Base-by-base conservation (phyloP, 2,329 filamentous ascomycete genomes). In the Alternaria consortialis region DNA sequence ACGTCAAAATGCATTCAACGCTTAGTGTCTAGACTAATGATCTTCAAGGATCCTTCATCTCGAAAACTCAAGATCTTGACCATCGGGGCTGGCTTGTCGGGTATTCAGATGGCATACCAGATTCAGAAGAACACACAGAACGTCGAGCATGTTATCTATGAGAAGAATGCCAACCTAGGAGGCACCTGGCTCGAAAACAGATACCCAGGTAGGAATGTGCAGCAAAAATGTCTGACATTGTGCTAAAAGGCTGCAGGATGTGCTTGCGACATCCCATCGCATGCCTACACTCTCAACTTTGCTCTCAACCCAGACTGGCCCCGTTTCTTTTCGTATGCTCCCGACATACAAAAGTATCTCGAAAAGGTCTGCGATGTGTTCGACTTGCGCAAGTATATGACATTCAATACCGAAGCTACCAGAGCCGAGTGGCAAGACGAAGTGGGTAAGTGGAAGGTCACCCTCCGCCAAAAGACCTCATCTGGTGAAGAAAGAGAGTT, bases 361-460 rank as follows among this genome's bases (percentile, higher is more conserved):
- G 70, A 81, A 56, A 83, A 82, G 63, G 81, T 86, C 15, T 82
- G 80, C 64, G 75, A 84, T 5, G 79, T 77, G 0, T 85, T 84
- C 58, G 82, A 80, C 43, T 74, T 86, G 4, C 77, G 81, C 43
- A 84, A 85, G 62, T 84, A 84, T 70, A 85, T 86, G 82, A 82
- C 72, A 2, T 85, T 86, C 74, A 81, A 83, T 56, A 83, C 80
- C 8, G 77, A 84, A 63, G 79, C 85, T 12, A 71, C 79, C 1
- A 80, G 81, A 4, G 80, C 80, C 20, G 80, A 81, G 51, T 86
- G 84, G 84, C 74, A 84, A 51, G 83, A 85, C 20, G 76, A 82
- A 2, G 71, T 69, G 4, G 84, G 83, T 5, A 76, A 83, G 63
- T 86, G 84, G 84, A 79, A 75, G 8, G 80, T 86, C 12, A 83